These are phyloP conservation scores for Aspergillus spinulosporus DNA, from an alignment of 2,329 filamentous ascomycete species.

Conservation along the genomic window DNA sequence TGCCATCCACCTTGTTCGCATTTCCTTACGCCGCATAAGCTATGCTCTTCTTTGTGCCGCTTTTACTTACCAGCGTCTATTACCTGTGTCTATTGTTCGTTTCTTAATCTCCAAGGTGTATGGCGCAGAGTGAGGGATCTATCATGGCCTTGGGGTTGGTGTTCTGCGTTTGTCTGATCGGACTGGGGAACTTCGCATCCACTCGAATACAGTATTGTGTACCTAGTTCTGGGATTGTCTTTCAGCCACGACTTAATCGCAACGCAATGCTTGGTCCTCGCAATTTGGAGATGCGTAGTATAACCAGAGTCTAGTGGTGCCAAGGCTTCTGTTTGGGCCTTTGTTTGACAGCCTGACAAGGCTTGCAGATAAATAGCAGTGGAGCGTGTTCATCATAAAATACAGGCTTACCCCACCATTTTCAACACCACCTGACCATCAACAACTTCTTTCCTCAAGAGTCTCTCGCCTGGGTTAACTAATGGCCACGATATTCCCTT, in stretches of 20 bases:
- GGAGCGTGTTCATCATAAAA: background rate
- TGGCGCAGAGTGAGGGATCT: slow-evolving; percentile 22
- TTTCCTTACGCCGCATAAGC: background rate
- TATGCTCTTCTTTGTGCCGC: background rate
- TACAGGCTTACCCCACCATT: background rate
- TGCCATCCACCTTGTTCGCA: background rate
- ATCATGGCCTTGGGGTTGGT: slow-evolving; percentile 21
- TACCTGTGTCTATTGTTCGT: slow-evolving; percentile 1
- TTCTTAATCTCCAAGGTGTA: slow-evolving; percentile 19
- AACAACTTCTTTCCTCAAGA: background rate
- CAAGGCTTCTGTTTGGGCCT: background rate
- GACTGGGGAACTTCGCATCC: background rate
- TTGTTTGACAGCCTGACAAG: background rate
- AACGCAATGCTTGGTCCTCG: background rate
- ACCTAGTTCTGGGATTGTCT: background rate
- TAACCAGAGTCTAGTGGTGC: background rate
- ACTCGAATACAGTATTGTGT: background rate
- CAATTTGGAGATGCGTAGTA: background rate
- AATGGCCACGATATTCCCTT: background rate
- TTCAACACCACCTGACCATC: background rate
- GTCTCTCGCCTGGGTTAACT: background rate
- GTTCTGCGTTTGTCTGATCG: slow-evolving; percentile 21
- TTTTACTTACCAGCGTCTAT: slow-evolving; percentile 8
- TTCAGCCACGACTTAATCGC: background rate
- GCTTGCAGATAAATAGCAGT: background rate